Evolutionary conservation across 2,329 filamentous ascomycete species (phyloP).

Genomic region (Lachnellula arida): DNA sequence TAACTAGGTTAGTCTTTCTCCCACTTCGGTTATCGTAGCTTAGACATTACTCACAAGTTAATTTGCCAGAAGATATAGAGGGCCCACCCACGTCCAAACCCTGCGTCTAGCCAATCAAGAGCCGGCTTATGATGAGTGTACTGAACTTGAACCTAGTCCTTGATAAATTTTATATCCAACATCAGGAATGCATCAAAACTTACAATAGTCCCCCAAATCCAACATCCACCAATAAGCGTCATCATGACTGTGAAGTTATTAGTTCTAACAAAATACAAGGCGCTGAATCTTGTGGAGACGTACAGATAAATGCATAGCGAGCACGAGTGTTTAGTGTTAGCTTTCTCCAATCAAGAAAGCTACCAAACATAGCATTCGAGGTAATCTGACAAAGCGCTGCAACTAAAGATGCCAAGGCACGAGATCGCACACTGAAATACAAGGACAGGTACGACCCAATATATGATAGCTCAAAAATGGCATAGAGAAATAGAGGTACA

Average conservation of each 20-base stretch:
- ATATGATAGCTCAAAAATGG: constrained; percentile 39
- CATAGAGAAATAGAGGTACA: constrained; percentile 32
- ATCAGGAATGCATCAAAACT: too few species aligned
- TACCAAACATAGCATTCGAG: too few species aligned
- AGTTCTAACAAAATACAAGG: constrained; percentile 49
- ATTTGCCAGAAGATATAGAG: constrained; percentile 33
- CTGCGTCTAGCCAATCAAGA: constrained; percentile 36
- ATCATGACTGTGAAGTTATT: constrained; percentile 41
- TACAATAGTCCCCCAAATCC: constrained; percentile 44
- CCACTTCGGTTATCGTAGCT: too few species aligned
- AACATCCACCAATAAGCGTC: constrained; percentile 37
- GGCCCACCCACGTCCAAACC: constrained; percentile 41
- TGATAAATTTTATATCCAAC: too few species aligned
- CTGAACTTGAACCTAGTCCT: constrained; percentile 34
- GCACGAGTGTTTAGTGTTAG: constrained; percentile 29
- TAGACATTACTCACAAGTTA: neutral
- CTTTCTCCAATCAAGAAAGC: constrained; percentile 30
- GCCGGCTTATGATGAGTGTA: constrained; percentile 39
- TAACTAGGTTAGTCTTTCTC: too few species aligned
- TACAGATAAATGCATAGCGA: neutral
- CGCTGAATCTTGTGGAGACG: too few species aligned
- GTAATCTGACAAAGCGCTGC: constrained; percentile 56
- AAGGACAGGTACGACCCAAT: constrained; percentile 37
- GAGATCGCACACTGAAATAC: constrained; percentile 39
- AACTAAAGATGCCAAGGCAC: constrained; percentile 34